Evolutionary conservation across 441 rosid species (phyloP).

Genomic region (Daphne laureola): DNA sequence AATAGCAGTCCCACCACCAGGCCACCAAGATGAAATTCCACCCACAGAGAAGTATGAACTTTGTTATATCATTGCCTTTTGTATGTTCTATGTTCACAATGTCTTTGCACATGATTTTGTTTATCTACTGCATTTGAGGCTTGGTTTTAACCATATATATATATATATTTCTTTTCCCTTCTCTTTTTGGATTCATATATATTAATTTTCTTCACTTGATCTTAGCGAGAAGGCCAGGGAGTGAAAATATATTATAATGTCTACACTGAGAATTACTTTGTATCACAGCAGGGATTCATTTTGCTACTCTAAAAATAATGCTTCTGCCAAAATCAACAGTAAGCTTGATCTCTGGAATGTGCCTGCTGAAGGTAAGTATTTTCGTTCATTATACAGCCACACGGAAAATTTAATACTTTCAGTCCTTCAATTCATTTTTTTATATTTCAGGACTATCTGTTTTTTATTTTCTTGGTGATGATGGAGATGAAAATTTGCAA

Average conservation of each 20-base stretch:
- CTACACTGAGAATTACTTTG: not conserved
- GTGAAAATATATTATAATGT: not conserved
- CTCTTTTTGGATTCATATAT: not conserved
- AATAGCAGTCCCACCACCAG: conserved; percentile 37
- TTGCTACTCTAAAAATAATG: conserved; percentile 20
- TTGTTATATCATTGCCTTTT: conserved; percentile 6
- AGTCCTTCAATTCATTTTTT: conserved; percentile 1
- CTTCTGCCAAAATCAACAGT: conserved; percentile 19
- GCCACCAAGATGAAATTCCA: conserved; percentile 26
- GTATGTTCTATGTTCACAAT: not conserved
- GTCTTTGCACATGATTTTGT: not conserved
- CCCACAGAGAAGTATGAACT: conserved; percentile 38
- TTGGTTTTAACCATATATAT: not conserved
- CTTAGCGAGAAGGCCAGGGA: not conserved
- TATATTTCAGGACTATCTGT: conserved; percentile 48
- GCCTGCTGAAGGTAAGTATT: conserved; percentile 37
- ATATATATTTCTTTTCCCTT: too few relatives aligned
- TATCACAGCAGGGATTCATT: conserved; percentile 22
- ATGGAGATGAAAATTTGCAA: conserved; percentile 27
- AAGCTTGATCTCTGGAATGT: conserved; percentile 22
- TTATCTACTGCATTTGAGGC: too few relatives aligned
- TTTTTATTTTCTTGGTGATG: conserved; percentile 67
- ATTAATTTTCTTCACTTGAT: not conserved
- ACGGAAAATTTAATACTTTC: not conserved
- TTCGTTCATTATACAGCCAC: not conserved